A percentile compares a stretch with the other conserved stretches of the same genome.
Evolutionary conservation across 257 asterid genomes (phyloP).

Genomic region (Orobanche coerulescens): DNA sequence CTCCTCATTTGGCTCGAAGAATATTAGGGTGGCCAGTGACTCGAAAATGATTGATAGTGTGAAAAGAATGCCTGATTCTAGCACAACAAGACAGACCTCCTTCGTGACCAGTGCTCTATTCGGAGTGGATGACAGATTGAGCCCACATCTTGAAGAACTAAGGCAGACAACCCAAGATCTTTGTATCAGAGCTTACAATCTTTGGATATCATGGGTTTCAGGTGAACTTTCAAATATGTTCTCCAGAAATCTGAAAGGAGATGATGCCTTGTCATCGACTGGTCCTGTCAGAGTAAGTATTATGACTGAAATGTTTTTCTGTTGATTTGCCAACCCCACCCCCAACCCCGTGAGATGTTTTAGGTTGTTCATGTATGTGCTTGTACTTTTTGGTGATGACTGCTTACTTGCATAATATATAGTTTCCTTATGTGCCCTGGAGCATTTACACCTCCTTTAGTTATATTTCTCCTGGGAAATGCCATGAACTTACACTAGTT

Average conservation of each 20-base stretch:
- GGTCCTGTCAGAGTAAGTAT: slow-evolving; percentile 70
- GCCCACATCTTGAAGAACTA: slow-evolving; percentile 85
- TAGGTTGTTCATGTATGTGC: neutral
- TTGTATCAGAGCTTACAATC: slow-evolving; percentile 68
- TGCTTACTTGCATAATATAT: slow-evolving; percentile 1
- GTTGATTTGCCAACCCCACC: slow-evolving; percentile 14
- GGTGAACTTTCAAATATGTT: slow-evolving; percentile 65
- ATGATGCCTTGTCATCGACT: slow-evolving; percentile 74
- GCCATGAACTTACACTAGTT: slow-evolving; percentile 4
- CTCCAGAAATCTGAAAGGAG: slow-evolving; percentile 56
- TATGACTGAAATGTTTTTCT: slow-evolving; percentile 13
- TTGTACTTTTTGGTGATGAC: neutral
- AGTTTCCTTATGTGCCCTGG: slow-evolving; percentile 10
- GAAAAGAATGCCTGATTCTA: slow-evolving; percentile 54
- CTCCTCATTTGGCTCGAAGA: slow-evolving; percentile 36
- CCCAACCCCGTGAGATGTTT: neutral
- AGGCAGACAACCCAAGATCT: slow-evolving; percentile 65
- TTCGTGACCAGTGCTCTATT: slow-evolving; percentile 59
- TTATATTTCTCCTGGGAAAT: slow-evolving; percentile 7
- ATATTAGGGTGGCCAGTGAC: slow-evolving; percentile 35
- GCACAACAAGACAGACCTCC: slow-evolving; percentile 60
- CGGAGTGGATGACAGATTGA: slow-evolving; percentile 64
- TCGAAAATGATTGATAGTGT: slow-evolving; percentile 42
- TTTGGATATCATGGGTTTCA: slow-evolving; percentile 89
- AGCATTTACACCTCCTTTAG: slow-evolving; percentile 2